phyloP scores from a whole-genome alignment of 2,329 filamentous ascomycete species.

The Cercospora sojina region DNA sequence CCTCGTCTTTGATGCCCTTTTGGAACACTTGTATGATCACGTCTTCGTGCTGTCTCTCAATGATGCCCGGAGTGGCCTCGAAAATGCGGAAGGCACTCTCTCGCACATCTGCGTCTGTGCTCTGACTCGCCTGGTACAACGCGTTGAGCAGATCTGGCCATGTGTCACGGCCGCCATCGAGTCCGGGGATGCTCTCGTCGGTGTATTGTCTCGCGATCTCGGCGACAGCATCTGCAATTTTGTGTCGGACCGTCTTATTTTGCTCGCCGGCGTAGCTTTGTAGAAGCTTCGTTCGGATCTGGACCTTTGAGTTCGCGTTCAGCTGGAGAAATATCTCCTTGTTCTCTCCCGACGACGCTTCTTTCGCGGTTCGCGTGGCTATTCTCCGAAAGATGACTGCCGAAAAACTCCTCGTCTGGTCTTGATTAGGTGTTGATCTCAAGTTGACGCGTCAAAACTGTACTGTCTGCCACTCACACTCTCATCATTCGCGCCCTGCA shows the following conservation, averaged over 20 bases:
- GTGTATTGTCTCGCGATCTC: conserved; percentile 94
- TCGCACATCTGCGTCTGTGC: conserved; percentile 75
- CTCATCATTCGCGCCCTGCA: conserved; percentile 72
- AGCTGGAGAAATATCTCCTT: conserved; percentile 85
- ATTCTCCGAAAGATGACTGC: conserved; percentile 94
- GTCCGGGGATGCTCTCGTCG: conserved; percentile 57
- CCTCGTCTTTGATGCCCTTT: conserved; percentile 86
- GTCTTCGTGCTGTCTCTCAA: conserved; percentile 92
- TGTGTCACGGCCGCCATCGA: conserved; percentile 50
- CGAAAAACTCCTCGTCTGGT: conserved; percentile 81
- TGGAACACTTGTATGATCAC: conserved; percentile 86
- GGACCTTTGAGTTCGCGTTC: conserved; percentile 67
- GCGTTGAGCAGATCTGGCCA: conserved; percentile 88
- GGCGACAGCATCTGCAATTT: conserved; percentile 95
- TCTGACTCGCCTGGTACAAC: conserved; percentile 88
- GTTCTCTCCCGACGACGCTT: conserved; percentile 63
- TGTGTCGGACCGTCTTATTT: conserved; percentile 77
- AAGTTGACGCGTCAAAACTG: neutral
- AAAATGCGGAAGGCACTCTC: conserved; percentile 96
- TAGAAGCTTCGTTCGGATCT: conserved; percentile 81
- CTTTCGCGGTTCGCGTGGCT: conserved; percentile 82
- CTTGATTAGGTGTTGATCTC: conserved; percentile 11
- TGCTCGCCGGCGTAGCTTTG: conserved; percentile 72
- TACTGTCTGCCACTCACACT: conserved; percentile 55
- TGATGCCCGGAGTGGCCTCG: conserved; percentile 89